Base-by-base conservation (phyloP, 192 early-diverging fungal species). In the Coemansia sp. region DNA sequence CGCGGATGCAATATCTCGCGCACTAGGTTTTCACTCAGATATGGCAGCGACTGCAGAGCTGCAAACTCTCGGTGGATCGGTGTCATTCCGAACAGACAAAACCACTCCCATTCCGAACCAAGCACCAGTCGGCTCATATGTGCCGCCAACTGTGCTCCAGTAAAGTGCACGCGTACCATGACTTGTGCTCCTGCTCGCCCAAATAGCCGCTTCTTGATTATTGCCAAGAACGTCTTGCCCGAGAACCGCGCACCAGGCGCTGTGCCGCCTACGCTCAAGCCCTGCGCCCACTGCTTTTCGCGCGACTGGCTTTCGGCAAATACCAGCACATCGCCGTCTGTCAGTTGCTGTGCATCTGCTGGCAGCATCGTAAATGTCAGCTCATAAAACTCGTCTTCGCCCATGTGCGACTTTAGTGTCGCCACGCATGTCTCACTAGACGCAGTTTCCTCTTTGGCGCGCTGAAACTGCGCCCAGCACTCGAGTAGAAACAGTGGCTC, bases 401-500 rank as follows among this genome's bases (percentile, higher is more conserved):
- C 81, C 34, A 85, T 78, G 10, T 88, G 84, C 25, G 83, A 81
- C 23, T 78, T 68, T 1, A 88, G 69, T 5, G 66, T 57, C 3
- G 65, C 74, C 21, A 74, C 65, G 53, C 87, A 15, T 12, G 64
- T 57, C n/a, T 71, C 64, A 4, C 46, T 62, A 10, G 10, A 21
- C 3, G 2, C 72, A 10, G 82, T 59, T 55, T 91, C 86, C 57
- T 93, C 91, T 49, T 86, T 85, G 9, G 87, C 74, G 7, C 87
- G 85, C 64, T 87, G 72, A 31, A 97, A 73, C 66, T 94, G 89
- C 55, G 88, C 78, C 95, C 94, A 95, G 57, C 86, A 83, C 69
- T 98, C 96, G 3, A 93, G 76, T 34, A 94, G 62, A 36, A 96
- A 55, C 46, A 97, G 69, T 0, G 94, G 94, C 70, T 94, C 93